A percentile compares a stretch with the other conserved stretches of the same genome.
phyloP scores from a whole-genome alignment of 345 rosid species.

The Pistacia atlantica region DNA sequence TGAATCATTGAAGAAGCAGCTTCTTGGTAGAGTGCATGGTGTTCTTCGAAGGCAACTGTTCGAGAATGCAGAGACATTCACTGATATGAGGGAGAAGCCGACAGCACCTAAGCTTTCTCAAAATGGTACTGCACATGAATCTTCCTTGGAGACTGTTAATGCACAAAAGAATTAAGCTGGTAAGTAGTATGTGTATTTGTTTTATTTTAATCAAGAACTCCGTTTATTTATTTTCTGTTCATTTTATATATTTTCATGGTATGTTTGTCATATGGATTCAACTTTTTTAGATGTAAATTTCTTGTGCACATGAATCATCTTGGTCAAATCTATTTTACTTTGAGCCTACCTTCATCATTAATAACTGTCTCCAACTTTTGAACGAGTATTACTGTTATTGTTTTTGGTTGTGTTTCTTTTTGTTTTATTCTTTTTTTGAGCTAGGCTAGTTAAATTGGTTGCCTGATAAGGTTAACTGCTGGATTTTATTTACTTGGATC shows the following conservation, averaged over 20 bases:
- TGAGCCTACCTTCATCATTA: neutral
- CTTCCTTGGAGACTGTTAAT: conserved; percentile 19
- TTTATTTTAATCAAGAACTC: neutral
- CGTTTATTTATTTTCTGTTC: neutral
- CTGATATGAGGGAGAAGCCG: conserved; percentile 29
- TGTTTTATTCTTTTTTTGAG: no score
- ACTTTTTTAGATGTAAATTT: neutral
- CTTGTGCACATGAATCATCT: neutral
- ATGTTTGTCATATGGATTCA: neutral
- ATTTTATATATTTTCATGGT: neutral
- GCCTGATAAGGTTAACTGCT: neutral
- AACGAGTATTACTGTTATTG: neutral
- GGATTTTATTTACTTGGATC: neutral
- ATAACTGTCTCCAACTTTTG: neutral
- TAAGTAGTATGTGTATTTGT: conserved; percentile 9
- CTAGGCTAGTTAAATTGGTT: neutral
- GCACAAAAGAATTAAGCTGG: conserved; percentile 17
- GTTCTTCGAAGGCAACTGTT: conserved; percentile 59
- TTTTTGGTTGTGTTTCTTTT: neutral
- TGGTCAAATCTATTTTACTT: neutral
- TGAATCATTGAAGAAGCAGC: conserved; percentile 70
- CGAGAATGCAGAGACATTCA: conserved; percentile 32
- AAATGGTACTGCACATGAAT: conserved; percentile 23
- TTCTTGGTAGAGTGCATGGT: conserved; percentile 62
- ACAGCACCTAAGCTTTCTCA: conserved; percentile 22